Conservation (phyloP, 164 flowering plant species). For the Tinospora cordifolia region DNA sequence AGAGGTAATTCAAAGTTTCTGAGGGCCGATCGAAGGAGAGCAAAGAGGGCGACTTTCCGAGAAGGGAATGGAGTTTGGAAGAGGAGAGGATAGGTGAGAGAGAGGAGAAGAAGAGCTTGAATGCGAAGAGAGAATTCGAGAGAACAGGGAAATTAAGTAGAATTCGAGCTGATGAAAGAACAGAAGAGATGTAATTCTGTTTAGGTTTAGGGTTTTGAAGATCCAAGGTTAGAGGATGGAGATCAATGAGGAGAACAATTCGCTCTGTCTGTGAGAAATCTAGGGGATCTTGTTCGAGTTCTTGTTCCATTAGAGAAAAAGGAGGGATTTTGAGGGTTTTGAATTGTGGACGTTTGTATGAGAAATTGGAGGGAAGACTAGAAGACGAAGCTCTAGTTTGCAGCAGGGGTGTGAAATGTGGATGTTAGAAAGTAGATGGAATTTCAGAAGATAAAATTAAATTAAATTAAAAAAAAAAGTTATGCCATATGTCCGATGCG, state of each 20-base stretch:
- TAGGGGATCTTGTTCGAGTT: background rate
- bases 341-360: background rate
- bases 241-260: slow-evolving; percentile 70
- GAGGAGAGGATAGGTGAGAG: slow-evolving; percentile 63
- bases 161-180: slow-evolving; percentile 35
- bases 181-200: slow-evolving; percentile 34
- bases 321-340: background rate
- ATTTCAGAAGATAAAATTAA: no score
- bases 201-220: slow-evolving; percentile 38
- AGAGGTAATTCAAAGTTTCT: slow-evolving; percentile 35
- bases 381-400: no score
- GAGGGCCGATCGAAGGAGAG: slow-evolving; percentile 52
- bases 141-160: slow-evolving; percentile 49
- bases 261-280: slow-evolving; percentile 53
- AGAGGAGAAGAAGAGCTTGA: slow-evolving; percentile 72
- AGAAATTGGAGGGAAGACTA: background rate
- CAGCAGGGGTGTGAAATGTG: no score
- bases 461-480: no score
- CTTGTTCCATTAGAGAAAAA: slow-evolving; percentile 6
- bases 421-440: no score
- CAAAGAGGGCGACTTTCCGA: slow-evolving; percentile 28
- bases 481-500: no score
- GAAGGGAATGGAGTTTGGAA: slow-evolving; percentile 38
- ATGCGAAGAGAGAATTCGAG: slow-evolving; percentile 67
- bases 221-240: slow-evolving; percentile 48